Percentiles rank a stretch among this genome's conserved stretches.
Evolutionary conservation across 345 rosid genomes (phyloP).

Genomic region (Durio zibethinus): DNA sequence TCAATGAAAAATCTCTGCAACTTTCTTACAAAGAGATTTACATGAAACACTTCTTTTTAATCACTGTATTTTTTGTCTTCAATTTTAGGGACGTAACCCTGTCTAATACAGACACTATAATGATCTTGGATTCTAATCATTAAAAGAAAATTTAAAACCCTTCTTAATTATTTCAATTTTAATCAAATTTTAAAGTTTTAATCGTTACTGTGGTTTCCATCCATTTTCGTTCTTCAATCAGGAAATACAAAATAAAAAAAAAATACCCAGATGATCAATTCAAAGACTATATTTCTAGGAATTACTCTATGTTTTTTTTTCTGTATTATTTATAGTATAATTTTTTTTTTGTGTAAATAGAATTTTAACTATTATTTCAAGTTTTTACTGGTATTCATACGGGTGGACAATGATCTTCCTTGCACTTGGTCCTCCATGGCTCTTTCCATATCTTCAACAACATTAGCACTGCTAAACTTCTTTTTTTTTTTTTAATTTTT

Average conservation of each 20-base stretch:
- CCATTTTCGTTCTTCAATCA: conserved; percentile 21
- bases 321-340: not conserved
- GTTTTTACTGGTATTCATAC: conserved; percentile 24
- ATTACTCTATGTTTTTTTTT: not conserved
- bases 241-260: not conserved
- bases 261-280: conserved; percentile 24
- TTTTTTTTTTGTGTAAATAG: not conserved
- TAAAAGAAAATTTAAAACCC: conserved; percentile 12
- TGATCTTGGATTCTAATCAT: conserved; percentile 26
- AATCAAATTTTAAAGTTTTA: not conserved
- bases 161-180: conserved; percentile 1
- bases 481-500: not conserved
- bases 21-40: conserved; percentile 17
- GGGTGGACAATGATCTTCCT: conserved; percentile 46
- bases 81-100: conserved; percentile 35
- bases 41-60: not conserved
- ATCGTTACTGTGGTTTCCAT: conserved; percentile 10
- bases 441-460: conserved; percentile 35
- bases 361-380: not conserved
- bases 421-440: conserved; percentile 53
- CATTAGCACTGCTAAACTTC: conserved; percentile 41
- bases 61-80: conserved; percentile 20
- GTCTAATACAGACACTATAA: conserved; percentile 23
- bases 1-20: conserved; percentile 14
- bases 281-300: not conserved